A percentile compares a stretch with the other conserved stretches of the same genome.
Evolutionary conservation across 768 basidiomycete genomes (phyloP).

Genomic region (Kwoniella shandongensis): DNA sequence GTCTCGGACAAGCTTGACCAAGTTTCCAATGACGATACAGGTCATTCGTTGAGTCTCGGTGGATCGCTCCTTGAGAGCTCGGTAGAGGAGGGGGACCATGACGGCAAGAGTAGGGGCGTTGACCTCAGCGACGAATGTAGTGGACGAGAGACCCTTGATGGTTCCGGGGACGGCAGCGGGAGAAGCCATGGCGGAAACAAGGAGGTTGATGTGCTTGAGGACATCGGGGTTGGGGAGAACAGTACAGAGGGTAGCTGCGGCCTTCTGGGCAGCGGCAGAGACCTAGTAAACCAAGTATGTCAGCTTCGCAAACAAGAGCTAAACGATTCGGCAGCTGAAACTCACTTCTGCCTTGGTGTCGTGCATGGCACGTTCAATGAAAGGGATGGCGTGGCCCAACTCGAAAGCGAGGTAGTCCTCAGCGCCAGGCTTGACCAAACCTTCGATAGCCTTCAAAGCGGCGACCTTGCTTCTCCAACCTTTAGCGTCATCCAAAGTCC

Average conservation of each 20-base stretch:
- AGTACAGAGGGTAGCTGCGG: constrained; percentile 80
- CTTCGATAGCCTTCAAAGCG: constrained; percentile 79
- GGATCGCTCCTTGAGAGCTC: constrained; percentile 89
- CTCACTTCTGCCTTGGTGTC: constrained; percentile 92
- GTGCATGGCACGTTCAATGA: constrained; percentile 86
- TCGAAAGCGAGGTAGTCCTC: constrained; percentile 76
- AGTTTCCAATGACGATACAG: constrained; percentile 90
- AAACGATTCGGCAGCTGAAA: constrained; percentile 5
- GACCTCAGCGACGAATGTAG: constrained; percentile 96
- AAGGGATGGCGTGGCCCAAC: constrained; percentile 76
- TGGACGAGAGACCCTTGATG: constrained; percentile 90
- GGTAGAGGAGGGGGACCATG: constrained; percentile 82
- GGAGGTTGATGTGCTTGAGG: constrained; percentile 76
- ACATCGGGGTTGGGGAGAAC: constrained; percentile 93
- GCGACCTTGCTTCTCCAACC: constrained; percentile 97
- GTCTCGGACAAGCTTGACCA: constrained; percentile 94
- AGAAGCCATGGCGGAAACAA: constrained; percentile 85
- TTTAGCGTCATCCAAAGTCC: constrained; percentile 64
- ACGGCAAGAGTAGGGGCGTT: constrained; percentile 95
- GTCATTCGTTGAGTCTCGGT: constrained; percentile 95
- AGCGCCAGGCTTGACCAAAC: constrained; percentile 60
- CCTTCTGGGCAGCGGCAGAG: constrained; percentile 79
- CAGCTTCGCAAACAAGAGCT: neutral
- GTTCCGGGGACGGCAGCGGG: constrained; percentile 81
- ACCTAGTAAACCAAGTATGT: constrained; percentile 60